phyloP scores from a whole-genome alignment of 495 filamentous ascomycete species.

The Tuber microsphaerosporum region DNA sequence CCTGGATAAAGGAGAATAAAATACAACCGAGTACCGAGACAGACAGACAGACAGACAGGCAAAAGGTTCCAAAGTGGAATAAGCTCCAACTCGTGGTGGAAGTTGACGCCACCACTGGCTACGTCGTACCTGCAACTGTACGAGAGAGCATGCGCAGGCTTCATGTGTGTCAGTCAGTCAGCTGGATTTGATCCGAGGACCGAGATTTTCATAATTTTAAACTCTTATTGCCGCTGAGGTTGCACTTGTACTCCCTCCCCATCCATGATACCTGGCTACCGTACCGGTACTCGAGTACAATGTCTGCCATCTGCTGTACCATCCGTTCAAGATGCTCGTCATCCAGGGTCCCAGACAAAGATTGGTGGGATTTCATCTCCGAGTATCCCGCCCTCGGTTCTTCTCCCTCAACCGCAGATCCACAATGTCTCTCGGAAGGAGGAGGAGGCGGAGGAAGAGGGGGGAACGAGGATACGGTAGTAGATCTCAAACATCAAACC shows the following conservation, averaged over 20 bases:
- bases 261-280: background rate
- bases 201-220: background rate
- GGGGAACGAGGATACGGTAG: background rate
- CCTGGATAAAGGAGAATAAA: background rate
- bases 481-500: background rate
- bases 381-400: background rate
- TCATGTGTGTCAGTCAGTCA: background rate
- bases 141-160: background rate
- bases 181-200: background rate
- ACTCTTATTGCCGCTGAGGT: background rate
- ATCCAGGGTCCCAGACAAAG: background rate
- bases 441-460: background rate
- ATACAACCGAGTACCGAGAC: background rate
- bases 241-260: background rate
- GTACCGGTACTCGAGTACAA: background rate
- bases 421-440: background rate
- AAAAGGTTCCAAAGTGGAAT: background rate
- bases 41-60: background rate
- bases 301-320: background rate
- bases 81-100: background rate
- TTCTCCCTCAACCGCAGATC: background rate
- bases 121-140: background rate
- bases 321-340: background rate
- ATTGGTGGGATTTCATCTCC: background rate
- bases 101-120: background rate